A percentile compares a stretch with the other conserved stretches of the same genome.
Conservation (phyloP, 2,329 filamentous ascomycete species). For the Cladosporium sp. region DNA sequence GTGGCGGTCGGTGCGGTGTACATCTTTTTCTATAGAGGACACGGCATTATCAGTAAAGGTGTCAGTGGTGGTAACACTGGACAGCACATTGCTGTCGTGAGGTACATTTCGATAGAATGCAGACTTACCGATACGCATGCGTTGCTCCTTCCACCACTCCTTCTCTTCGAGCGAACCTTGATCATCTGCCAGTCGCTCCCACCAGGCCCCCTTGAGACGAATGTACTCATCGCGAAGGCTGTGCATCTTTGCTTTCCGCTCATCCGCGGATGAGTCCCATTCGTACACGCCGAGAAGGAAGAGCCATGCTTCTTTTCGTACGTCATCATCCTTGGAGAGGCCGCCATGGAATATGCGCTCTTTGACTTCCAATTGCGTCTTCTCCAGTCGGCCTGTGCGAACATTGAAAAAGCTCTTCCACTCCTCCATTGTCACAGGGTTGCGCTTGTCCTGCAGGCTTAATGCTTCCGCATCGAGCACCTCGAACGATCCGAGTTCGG, state of each 20-base stretch:
- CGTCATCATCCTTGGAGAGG: conserved; percentile 82
- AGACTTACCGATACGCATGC: conserved; percentile 80
- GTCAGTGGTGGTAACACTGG: conserved; percentile 26
- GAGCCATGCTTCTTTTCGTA: conserved; percentile 94
- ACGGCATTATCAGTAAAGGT: conserved; percentile 48
- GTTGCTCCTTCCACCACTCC: conserved; percentile 97
- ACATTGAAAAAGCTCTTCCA: conserved; percentile 90
- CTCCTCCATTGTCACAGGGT: conserved; percentile 75
- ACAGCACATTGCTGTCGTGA: neutral
- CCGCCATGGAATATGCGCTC: conserved; percentile 97
- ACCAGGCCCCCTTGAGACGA: conserved; percentile 90
- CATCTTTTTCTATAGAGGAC: conserved; percentile 81
- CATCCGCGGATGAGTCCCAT: conserved; percentile 87
- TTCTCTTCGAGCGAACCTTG: conserved; percentile 76
- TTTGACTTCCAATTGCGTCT: conserved; percentile 91
- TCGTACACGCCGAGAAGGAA: conserved; percentile 89
- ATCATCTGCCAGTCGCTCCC: conserved; percentile 86
- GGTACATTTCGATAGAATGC: neutral
- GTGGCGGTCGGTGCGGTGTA: conserved; percentile 92
- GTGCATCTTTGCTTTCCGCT: conserved; percentile 78
- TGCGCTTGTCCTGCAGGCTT: conserved; percentile 73
- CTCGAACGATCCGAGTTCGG: conserved; percentile 93
- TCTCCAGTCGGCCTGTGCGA: conserved; percentile 68
- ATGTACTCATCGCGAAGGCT: conserved; percentile 92
- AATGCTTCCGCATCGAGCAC: conserved; percentile 76